Evolutionary conservation across 129 eudicot species (phyloP).

Genomic region (Gnaphalium uliginosum): DNA sequence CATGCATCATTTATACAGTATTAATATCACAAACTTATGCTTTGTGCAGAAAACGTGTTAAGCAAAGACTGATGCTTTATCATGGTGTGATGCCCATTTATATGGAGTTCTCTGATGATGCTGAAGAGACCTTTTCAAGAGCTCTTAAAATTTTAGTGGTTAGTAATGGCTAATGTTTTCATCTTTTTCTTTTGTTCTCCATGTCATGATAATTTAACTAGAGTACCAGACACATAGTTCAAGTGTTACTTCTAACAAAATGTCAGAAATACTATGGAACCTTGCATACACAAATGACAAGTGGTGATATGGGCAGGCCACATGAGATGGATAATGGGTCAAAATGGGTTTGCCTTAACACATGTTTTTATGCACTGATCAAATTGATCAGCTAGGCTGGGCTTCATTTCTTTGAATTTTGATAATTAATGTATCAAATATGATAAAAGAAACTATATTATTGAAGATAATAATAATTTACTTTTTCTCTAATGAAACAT

Average conservation of each 20-base stretch:
- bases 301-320: neutral
- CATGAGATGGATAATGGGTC: neutral
- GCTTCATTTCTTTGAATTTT: neutral
- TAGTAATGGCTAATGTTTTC: constrained; percentile 20
- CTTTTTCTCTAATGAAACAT: neutral
- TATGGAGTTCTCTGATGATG: constrained; percentile 93
- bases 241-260: neutral
- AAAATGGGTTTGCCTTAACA: neutral
- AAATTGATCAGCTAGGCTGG: neutral
- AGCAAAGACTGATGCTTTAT: constrained; percentile 79
- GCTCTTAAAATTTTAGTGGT: constrained; percentile 80
- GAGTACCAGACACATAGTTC: neutral
- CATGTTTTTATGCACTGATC: neutral
- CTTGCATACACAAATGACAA: neutral
- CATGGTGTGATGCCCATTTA: constrained; percentile 91
- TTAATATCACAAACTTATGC: neutral
- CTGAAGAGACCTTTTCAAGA: constrained; percentile 95
- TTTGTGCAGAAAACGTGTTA: constrained; percentile 71
- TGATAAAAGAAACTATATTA: neutral
- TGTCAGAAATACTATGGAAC: neutral
- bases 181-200: neutral
- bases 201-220: neutral
- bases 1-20: neutral
- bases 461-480: too few relatives aligned
- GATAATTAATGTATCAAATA: neutral